Conservation (phyloP, 2,329 filamentous ascomycete genomes). For the Orbilia oligospora region DNA sequence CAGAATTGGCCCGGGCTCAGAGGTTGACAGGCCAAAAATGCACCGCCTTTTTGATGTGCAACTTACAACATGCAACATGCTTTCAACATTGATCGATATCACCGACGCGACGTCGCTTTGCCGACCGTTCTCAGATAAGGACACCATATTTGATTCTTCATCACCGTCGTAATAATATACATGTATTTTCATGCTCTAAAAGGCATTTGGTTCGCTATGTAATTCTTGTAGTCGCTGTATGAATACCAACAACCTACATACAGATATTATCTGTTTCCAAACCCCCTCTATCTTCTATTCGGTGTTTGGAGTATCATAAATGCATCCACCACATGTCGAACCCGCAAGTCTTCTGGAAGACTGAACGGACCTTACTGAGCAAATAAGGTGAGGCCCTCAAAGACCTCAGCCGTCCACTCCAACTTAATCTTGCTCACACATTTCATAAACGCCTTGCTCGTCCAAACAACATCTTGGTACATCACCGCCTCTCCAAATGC, state of each 20-base stretch:
- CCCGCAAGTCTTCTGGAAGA: not conserved
- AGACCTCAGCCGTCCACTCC: conserved; percentile 67
- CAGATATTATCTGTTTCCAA: not conserved
- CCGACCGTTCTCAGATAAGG: too few relatives aligned
- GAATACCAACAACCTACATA: not conserved
- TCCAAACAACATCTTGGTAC: conserved; percentile 73
- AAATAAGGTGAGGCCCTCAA: conserved; percentile 62
- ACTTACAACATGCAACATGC: too few relatives aligned
- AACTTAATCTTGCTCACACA: conserved; percentile 71
- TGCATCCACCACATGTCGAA: not conserved
- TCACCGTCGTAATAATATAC: not conserved
- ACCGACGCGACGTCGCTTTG: too few relatives aligned
- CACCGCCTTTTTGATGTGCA: too few relatives aligned
- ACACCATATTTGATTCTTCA: not conserved
- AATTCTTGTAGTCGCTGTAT: not conserved
- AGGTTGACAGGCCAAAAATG: too few relatives aligned
- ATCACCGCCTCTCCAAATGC: conserved; percentile 70
- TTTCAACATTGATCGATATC: too few relatives aligned
- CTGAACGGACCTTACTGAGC: not conserved
- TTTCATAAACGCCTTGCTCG: conserved; percentile 71
- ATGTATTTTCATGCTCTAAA: not conserved
- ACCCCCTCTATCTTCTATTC: not conserved
- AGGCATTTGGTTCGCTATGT: not conserved
- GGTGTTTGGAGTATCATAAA: not conserved
- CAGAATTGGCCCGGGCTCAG: too few relatives aligned